Evolutionary conservation across 805 yeast species (phyloP).

Genomic region (Citeromyces matritensis): DNA sequence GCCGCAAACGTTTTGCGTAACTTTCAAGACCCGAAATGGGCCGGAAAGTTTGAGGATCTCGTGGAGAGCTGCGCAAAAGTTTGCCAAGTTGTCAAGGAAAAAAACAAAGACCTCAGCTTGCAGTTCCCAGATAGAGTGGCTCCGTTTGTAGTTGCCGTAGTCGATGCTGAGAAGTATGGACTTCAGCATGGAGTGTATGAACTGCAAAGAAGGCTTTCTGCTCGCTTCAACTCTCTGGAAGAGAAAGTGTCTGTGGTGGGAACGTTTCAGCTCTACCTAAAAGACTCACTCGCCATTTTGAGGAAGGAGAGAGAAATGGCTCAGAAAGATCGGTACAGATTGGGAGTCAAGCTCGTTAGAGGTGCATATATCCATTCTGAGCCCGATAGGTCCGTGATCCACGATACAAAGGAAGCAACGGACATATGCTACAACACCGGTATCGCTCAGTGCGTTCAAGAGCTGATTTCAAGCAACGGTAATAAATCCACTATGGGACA

Average conservation of each 20-base stretch:
- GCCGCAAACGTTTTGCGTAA: slow-evolving; percentile 62
- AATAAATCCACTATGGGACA: slow-evolving; percentile 44
- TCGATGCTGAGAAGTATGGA: slow-evolving; percentile 86
- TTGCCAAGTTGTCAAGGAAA: slow-evolving; percentile 36
- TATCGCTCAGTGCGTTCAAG: slow-evolving; percentile 41
- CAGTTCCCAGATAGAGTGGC: slow-evolving; percentile 49
- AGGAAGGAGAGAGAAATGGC: slow-evolving; percentile 55
- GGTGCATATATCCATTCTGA: slow-evolving; percentile 95
- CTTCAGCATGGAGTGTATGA: slow-evolving; percentile 87
- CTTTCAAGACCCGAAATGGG: slow-evolving; percentile 36
- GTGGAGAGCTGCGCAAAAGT: slow-evolving; percentile 52
- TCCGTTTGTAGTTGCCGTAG: slow-evolving; percentile 63
- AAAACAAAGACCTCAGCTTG: slow-evolving; percentile 31
- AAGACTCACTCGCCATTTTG: slow-evolving; percentile 51
- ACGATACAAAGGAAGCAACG: slow-evolving; percentile 64
- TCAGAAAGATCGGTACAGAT: slow-evolving; percentile 38
- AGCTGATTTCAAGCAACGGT: slow-evolving; percentile 27
- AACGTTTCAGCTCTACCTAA: slow-evolving; percentile 84
- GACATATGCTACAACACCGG: slow-evolving; percentile 67
- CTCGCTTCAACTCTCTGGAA: slow-evolving; percentile 48
- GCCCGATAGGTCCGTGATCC: slow-evolving; percentile 58
- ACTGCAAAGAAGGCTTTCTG: slow-evolving; percentile 69
- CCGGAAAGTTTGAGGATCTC: slow-evolving; percentile 36
- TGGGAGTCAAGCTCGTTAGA: slow-evolving; percentile 83
- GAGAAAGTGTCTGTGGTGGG: slow-evolving; percentile 64